These are phyloP conservation scores for Mortierella sp. DNA, from an alignment of 371 early-diverging fungal genomes.

Conservation along the genomic window DNA sequence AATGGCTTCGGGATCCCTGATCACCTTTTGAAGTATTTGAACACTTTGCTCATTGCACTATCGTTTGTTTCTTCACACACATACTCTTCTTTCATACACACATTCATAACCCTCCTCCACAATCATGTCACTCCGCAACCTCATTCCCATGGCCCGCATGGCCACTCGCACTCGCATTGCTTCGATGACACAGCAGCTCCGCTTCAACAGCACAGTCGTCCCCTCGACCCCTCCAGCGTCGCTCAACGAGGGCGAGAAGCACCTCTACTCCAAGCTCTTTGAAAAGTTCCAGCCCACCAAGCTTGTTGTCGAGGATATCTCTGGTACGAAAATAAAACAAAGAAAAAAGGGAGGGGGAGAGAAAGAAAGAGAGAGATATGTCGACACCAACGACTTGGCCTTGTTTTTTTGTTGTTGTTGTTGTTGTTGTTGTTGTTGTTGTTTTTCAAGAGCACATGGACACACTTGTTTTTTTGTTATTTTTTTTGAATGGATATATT, in stretches of 20 bases:
- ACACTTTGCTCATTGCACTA: background rate
- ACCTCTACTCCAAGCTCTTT: slow-evolving; percentile 79
- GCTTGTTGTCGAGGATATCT: slow-evolving; percentile 89
- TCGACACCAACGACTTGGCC: background rate
- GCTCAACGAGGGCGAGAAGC: slow-evolving; percentile 78
- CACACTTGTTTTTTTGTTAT: background rate
- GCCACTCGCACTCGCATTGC: slow-evolving; percentile 23
- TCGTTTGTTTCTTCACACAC: background rate
- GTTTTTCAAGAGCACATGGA: background rate
- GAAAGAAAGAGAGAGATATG: background rate
- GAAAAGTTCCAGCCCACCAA: slow-evolving; percentile 76
- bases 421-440: no score
- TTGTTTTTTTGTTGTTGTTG: background rate
- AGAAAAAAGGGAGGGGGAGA: background rate
- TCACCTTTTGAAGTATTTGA: background rate
- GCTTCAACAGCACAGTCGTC: slow-evolving; percentile 33
- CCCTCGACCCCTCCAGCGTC: slow-evolving; percentile 49
- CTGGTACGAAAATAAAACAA: slow-evolving; percentile 64
- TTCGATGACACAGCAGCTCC: slow-evolving; percentile 23
- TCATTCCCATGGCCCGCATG: slow-evolving; percentile 33
- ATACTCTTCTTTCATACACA: background rate
- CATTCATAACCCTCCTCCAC: background rate
- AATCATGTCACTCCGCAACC: slow-evolving; percentile 33
- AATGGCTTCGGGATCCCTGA: background rate
- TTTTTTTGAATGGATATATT: background rate